Evolutionary conservation across 2,329 filamentous ascomycete species (phyloP), one percentile per base, ranked within the genome.

Genomic region (Huntiella savannae): DNA sequence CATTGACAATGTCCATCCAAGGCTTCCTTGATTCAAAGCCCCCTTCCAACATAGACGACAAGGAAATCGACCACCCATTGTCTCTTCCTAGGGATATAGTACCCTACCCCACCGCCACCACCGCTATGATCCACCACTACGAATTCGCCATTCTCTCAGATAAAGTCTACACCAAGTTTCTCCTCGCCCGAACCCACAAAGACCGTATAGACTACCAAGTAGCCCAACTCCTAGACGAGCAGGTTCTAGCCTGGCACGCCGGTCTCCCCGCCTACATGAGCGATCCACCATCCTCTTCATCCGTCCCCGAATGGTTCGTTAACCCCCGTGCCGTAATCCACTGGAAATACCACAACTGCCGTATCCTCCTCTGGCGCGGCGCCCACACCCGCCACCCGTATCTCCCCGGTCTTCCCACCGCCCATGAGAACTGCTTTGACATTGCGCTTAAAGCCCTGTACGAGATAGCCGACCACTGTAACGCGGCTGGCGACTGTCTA

Each of bases 1-100:
- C 66, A 10, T 40, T 46, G 0, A 56, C 65, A 16, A 60, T 61
- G 3, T 62, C 63, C 46, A 58, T 59, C 1, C 59, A 64, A 47
- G 55, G 56, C 4, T 65, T 61, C 16, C 62, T 67, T 1, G 66
- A 68, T 43, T 63, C 62, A 10, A 54, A 58, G 1, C 52, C 65
- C 2, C 64, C 65, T 0, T 54, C 61, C 13, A 69, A 69, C 46
- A 57, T 68, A 2, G 58, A 67, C 36, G 66, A 69, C 44, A 59
- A 59, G 49, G 52, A 53, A 37, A 40, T 46, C 15, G 36, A 40
- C 2, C 28, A 44, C 6, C 45, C 54, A 6, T 33, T 44, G 6
- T 50, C 47, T 1, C 39, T 50, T 1, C 45, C 59, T 1, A 54
- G 55, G 2, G 41, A 50, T 1, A 49, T 60, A 1, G 63, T 59